A percentile compares a stretch with the other conserved stretches of the same genome.
Conservation (phyloP, 2,329 filamentous ascomycete species). For the Teratosphaeriaceae sp. region DNA sequence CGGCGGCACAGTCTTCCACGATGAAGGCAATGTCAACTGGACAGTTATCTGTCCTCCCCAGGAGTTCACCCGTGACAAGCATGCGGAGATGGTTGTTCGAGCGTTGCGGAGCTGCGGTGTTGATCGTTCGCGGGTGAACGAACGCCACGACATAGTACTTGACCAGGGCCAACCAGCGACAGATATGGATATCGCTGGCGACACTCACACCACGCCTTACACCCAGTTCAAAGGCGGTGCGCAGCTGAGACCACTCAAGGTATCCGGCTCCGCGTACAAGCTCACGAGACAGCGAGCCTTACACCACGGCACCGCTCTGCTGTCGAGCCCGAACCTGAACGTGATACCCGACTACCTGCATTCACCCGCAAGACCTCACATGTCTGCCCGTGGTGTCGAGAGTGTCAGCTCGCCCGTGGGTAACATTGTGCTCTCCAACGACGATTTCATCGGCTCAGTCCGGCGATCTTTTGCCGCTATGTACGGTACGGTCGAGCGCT, state of each 20-base stretch:
- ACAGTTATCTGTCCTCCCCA: conserved; percentile 77
- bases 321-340: conserved; percentile 67
- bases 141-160: conserved; percentile 87
- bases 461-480: conserved; percentile 56
- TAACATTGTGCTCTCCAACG: conserved; percentile 60
- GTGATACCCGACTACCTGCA: conserved; percentile 63
- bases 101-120: conserved; percentile 60
- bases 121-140: conserved; percentile 66
- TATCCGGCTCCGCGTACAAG: conserved; percentile 94
- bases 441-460: conserved; percentile 39
- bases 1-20: conserved; percentile 91
- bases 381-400: conserved; percentile 79
- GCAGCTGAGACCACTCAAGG: conserved; percentile 51
- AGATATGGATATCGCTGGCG: conserved; percentile 26
- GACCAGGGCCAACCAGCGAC: conserved; percentile 37
- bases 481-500: conserved; percentile 46
- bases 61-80: conserved; percentile 73
- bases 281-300: conserved; percentile 72
- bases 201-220: conserved; percentile 42
- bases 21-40: conserved; percentile 90
- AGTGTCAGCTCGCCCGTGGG: conserved; percentile 80
- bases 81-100: conserved; percentile 89
- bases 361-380: conserved; percentile 69
- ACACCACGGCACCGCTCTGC: conserved; percentile 87
- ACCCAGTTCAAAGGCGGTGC: conserved; percentile 25